Evolutionary conservation across 352 stramenopile genomes (phyloP).

Genomic region (Pythium guiyangense): DNA sequence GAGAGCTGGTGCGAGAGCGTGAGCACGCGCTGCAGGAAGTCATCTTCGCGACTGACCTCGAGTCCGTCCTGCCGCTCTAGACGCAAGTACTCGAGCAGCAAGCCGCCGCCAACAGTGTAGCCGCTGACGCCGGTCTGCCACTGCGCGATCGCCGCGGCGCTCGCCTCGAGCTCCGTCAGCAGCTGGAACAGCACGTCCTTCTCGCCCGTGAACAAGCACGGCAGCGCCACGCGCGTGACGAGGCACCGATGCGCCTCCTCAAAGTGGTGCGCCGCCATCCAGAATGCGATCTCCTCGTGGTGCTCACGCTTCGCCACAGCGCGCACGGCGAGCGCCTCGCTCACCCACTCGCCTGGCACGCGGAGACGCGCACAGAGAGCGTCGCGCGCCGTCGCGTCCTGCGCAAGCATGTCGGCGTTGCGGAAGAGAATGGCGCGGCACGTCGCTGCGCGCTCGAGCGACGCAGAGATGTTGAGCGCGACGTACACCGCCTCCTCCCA

Average conservation of each 20-base stretch:
- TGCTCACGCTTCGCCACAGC: slow-evolving; percentile 39
- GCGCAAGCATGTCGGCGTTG: slow-evolving; percentile 51
- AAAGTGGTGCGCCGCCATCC: slow-evolving; percentile 54
- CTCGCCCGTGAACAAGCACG: slow-evolving; percentile 60
- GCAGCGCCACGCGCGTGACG: slow-evolving; percentile 48
- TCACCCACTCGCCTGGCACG: slow-evolving; percentile 63
- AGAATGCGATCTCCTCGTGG: slow-evolving; percentile 70
- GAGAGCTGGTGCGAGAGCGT: slow-evolving; percentile 50
- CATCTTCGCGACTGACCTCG: slow-evolving; percentile 41
- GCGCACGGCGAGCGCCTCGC: slow-evolving; percentile 59
- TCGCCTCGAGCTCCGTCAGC: slow-evolving; percentile 53
- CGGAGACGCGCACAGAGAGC: slow-evolving; percentile 43
- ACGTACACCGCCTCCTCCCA: slow-evolving; percentile 81
- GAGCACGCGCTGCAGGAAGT: slow-evolving; percentile 59
- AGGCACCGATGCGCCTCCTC: slow-evolving; percentile 63
- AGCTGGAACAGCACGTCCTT: slow-evolving; percentile 51
- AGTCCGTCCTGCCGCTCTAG: slow-evolving; percentile 59
- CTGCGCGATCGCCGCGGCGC: slow-evolving; percentile 44
- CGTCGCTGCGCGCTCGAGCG: slow-evolving; percentile 45
- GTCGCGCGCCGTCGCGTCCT: slow-evolving; percentile 30
- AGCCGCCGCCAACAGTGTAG: slow-evolving; percentile 50
- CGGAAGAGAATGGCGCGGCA: slow-evolving; percentile 61
- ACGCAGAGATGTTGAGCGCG: slow-evolving; percentile 64
- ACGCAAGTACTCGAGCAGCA: slow-evolving; percentile 68
- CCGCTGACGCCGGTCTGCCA: slow-evolving; percentile 52